Conservation (phyloP, 805 yeast genomes). For the Sugiyamaella lignohabitans region DNA sequence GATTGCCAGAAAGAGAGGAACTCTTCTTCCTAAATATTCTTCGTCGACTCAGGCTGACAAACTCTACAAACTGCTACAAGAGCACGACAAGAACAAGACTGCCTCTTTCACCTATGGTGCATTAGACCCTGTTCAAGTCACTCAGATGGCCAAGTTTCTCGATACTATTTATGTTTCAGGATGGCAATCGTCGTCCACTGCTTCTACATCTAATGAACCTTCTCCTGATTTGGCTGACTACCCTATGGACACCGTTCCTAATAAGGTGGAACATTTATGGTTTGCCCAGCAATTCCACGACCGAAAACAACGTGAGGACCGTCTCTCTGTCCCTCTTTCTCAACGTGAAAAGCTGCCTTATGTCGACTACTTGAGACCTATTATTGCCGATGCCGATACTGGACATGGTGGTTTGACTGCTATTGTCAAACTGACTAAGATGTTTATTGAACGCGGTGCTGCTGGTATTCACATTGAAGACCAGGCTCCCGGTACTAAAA, state of each 20-base stretch:
- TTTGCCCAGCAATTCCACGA: slow-evolving; percentile 97
- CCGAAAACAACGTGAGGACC: slow-evolving; percentile 87
- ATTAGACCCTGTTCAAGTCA: slow-evolving; percentile 87
- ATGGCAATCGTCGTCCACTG: slow-evolving; percentile 98
- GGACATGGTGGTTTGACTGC: slow-evolving; percentile 99
- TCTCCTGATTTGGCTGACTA: slow-evolving; percentile 98
- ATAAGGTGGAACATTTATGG: slow-evolving; percentile 94
- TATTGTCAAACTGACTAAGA: slow-evolving; percentile 86
- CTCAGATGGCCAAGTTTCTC: slow-evolving; percentile 94
- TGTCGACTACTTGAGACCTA: slow-evolving; percentile 87
- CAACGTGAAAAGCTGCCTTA: slow-evolving; percentile 66
- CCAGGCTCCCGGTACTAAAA: slow-evolving; percentile 98
- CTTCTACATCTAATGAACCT: slow-evolving; percentile 95
- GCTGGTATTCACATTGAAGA: slow-evolving; percentile 99
- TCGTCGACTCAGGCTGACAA: slow-evolving; percentile 77
- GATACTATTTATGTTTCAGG: slow-evolving; percentile 93
- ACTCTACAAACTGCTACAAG: slow-evolving; percentile 58
- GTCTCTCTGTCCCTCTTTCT: slow-evolving; percentile 50
- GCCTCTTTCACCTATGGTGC: slow-evolving; percentile 92
- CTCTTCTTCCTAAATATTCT: slow-evolving; percentile 66
- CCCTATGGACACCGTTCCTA: slow-evolving; percentile 98
- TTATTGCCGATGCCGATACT: slow-evolving; percentile 96
- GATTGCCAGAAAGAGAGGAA: slow-evolving; percentile 83
- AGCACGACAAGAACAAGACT: slow-evolving; percentile 66
- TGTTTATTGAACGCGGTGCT: slow-evolving; percentile 96